Evolutionary conservation across 2,329 filamentous ascomycete species (phyloP).

Genomic region (Colletotrichum lentis): DNA sequence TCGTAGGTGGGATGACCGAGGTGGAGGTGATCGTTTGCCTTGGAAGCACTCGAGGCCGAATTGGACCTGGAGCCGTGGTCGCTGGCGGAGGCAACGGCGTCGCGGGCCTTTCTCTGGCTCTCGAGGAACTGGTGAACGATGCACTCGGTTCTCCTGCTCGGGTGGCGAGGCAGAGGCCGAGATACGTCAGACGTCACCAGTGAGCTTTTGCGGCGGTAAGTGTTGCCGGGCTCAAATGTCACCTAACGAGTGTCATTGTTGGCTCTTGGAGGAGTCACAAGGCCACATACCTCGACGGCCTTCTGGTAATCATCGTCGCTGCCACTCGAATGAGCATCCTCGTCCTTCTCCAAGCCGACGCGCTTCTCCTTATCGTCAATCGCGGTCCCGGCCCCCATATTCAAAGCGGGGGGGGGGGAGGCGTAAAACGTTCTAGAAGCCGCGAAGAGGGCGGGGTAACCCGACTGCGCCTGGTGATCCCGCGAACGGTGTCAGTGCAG

Average conservation of each 20-base stretch:
- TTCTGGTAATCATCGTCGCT: constrained; percentile 60
- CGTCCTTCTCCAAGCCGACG: constrained; percentile 44
- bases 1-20: constrained; percentile 45
- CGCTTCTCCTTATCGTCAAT: constrained; percentile 41
- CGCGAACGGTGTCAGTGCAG: constrained; percentile 3
- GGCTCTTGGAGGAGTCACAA: not conserved
- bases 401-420: not conserved
- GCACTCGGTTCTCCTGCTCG: constrained; percentile 61
- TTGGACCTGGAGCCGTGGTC: constrained; percentile 41
- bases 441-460: constrained; percentile 30
- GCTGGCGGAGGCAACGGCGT: constrained; percentile 40
- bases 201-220: constrained; percentile 72
- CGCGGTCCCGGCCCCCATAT: constrained; percentile 12
- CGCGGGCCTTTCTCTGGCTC: constrained; percentile 55
- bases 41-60: constrained; percentile 30
- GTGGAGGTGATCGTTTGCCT: constrained; percentile 38
- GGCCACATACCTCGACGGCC: constrained; percentile 58
- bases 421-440: constrained; percentile 10
- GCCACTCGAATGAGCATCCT: constrained; percentile 54
- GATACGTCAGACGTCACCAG: constrained; percentile 62
- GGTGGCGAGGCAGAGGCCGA: constrained; percentile 47
- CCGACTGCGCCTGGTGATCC: constrained; percentile 9
- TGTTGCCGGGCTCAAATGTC: constrained; percentile 67
- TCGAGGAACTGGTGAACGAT: constrained; percentile 73
- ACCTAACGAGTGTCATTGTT: constrained; percentile 53